These are phyloP conservation scores for Fagus sylvatica DNA, from an alignment of 306 rosid species.

Conservation along the genomic window DNA sequence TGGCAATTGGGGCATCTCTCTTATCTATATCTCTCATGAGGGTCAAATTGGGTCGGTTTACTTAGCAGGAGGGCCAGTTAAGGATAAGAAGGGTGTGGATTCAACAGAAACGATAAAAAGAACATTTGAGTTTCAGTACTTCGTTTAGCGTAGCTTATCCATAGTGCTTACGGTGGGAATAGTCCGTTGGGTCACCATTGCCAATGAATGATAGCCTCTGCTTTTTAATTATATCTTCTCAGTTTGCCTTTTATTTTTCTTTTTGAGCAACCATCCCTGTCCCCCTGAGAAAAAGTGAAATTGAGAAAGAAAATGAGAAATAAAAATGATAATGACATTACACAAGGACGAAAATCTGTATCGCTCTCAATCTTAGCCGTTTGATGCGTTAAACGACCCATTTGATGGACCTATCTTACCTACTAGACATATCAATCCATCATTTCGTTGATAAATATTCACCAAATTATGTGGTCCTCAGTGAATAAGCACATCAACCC, in stretches of 20 bases:
- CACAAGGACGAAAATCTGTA: conserved; percentile 25
- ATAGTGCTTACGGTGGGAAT: conserved; percentile 47
- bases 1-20: conserved; percentile 11
- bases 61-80: background rate
- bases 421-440: conserved; percentile 28
- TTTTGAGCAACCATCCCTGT: conserved; percentile 41
- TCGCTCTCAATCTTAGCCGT: conserved; percentile 40
- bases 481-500: conserved; percentile 25
- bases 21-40: conserved; percentile 7
- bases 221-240: conserved; percentile 31
- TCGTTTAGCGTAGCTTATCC: conserved; percentile 47
- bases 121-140: conserved; percentile 12
- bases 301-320: conserved; percentile 1
- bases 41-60: conserved; percentile 19
- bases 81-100: conserved; percentile 31
- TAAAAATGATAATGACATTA: conserved; percentile 38
- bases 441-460: conserved; percentile 20
- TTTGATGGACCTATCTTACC: conserved; percentile 51
- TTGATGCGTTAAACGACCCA: conserved; percentile 28
- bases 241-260: conserved; percentile 16
- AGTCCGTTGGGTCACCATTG: conserved; percentile 28
- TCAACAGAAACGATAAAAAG: conserved; percentile 16
- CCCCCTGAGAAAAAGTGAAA: conserved; percentile 19
- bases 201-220: conserved; percentile 34
- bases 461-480: conserved; percentile 47